A percentile compares a stretch with the other conserved stretches of the same genome.
Evolutionary conservation across 1,139 yeast genomes (phyloP).

Genomic region (Taphrina pruni): DNA sequence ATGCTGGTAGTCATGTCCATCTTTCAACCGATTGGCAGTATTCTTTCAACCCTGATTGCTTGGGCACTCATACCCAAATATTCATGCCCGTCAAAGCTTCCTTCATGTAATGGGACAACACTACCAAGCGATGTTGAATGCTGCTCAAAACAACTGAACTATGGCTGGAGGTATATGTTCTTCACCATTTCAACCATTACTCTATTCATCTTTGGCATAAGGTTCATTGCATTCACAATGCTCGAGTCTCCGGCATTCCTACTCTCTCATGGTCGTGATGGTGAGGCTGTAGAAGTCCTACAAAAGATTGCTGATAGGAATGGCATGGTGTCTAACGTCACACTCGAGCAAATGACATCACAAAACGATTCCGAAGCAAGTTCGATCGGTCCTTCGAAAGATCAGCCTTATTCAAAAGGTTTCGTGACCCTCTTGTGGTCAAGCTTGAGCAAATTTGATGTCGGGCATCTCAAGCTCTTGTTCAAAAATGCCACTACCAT

Average conservation of each 20-base stretch:
- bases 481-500: conserved; percentile 8
- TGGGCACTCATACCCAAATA: conserved; percentile 55
- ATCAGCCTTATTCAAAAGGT: not conserved
- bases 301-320: conserved; percentile 12
- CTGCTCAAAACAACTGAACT: conserved; percentile 8
- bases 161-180: conserved; percentile 30
- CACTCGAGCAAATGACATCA: conserved; percentile 1
- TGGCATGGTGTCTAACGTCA: not conserved
- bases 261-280: conserved; percentile 14
- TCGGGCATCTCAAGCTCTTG: conserved; percentile 13
- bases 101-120: not conserved
- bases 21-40: conserved; percentile 71
- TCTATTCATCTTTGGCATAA: conserved; percentile 17
- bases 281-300: conserved; percentile 8
- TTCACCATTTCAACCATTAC: conserved; percentile 21
- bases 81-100: not conserved
- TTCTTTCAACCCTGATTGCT: conserved; percentile 61
- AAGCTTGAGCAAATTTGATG: not conserved
- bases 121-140: not conserved
- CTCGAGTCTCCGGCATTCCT: conserved; percentile 28
- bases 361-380: not conserved
- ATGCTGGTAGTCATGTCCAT: conserved; percentile 63
- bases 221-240: conserved; percentile 22
- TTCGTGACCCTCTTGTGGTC: not conserved
- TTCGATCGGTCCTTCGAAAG: not conserved